Base-by-base conservation (phyloP, 495 filamentous ascomycete species). In the Xylaria cubensis region DNA sequence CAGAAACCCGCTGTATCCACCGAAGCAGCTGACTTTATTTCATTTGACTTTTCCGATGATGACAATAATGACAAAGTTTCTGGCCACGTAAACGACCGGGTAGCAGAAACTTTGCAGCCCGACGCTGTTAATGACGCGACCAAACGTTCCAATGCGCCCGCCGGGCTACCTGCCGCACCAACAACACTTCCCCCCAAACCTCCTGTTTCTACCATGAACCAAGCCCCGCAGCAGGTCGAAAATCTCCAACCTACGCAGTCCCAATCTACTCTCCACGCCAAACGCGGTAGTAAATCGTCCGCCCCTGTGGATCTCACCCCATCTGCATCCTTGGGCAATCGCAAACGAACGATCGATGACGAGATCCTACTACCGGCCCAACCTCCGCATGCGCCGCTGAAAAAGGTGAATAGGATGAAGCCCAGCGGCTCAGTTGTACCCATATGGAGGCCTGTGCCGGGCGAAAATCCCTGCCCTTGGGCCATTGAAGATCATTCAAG, bases 11-110 rank as follows among this genome's bases (percentile, higher is more conserved):
- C 90, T 24, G 83, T 85, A 15, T 84, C 87, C 0, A 90, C 90
- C 56, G 80, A 83, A 41, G 75, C 78, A 6, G 88, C 90, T 63
- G 94, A 97, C 74, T 97, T 96, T 77, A 97, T 97, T 66, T 94
- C 94, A 1, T 90, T 93, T 56, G 90, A 90, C 73, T 83, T 90
- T 32, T 87, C 87, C 26, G 87, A 89, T 67, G 88, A 89, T 32
- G 80, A 80, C 2, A 69, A 74, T 36, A 72, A 56, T 2, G 70
- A 74, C 41, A 72, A 56, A 17, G 53, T n/a, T 62, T n/a, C 32
- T 21, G 26, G 26, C 34, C 62, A 36, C 26, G 12, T n/a, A 17
- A 19, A 10, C 3, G 4, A 58, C 34, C n/a, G 15, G n/a, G 24
- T 5, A 32, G 17, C 26, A 19, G 41, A 41, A 29, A 26, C 53